Conservation (phyloP, 495 filamentous ascomycete species). For the Daldinia childiae region DNA sequence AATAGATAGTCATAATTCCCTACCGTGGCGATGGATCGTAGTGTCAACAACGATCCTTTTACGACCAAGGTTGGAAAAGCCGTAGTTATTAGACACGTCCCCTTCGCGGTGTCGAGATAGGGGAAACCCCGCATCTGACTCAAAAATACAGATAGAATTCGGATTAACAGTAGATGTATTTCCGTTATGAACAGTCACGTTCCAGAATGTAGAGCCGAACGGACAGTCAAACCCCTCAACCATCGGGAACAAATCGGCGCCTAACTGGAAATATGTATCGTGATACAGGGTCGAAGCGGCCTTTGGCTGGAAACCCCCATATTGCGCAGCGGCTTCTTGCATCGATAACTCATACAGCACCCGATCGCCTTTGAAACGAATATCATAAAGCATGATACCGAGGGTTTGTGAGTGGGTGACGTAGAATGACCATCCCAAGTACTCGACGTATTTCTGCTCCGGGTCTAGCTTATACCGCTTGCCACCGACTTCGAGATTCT, state of each 20-base stretch:
- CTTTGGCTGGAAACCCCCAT: constrained; percentile 62
- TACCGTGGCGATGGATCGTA: constrained; percentile 59
- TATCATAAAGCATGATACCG: constrained; percentile 60
- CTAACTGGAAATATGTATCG: constrained; percentile 59
- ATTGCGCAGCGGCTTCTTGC: constrained; percentile 64
- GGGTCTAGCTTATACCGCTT: constrained; percentile 57
- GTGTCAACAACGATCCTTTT: constrained; percentile 56
- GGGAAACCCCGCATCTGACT: constrained; percentile 58
- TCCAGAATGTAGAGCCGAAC: constrained; percentile 58
- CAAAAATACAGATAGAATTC: constrained; percentile 63
- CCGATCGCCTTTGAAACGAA: constrained; percentile 63
- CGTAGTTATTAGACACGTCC: constrained; percentile 44
- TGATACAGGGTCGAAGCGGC: constrained; percentile 55
- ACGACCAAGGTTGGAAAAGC: constrained; percentile 53
- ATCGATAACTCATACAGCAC: constrained; percentile 66
- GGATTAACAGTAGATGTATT: constrained; percentile 50
- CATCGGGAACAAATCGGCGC: constrained; percentile 54
- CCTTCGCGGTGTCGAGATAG: constrained; percentile 57
- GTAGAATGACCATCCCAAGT: constrained; percentile 66
- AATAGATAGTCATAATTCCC: constrained; percentile 65
- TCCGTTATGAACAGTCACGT: constrained; percentile 49
- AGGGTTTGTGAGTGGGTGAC: constrained; percentile 56
- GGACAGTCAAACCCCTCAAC: constrained; percentile 66
- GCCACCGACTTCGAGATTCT: constrained; percentile 49
- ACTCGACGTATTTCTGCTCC: constrained; percentile 61